Evolutionary conservation across 257 asterid species (phyloP).

Genomic region (Cinchona pubescens): DNA sequence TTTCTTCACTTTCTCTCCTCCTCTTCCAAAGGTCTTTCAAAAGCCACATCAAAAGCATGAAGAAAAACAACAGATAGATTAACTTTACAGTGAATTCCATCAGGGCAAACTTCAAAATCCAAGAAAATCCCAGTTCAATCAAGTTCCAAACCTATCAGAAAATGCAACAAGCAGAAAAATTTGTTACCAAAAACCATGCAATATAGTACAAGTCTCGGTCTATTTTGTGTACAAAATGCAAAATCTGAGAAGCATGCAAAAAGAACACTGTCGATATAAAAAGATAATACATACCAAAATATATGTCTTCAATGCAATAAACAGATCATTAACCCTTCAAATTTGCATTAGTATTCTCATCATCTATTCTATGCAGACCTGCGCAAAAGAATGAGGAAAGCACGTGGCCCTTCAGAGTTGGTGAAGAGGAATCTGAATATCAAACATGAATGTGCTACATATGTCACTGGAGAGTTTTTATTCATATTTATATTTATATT

Average conservation of each 20-base stretch:
- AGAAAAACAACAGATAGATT: conserved; percentile 45
- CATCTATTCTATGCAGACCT: not conserved
- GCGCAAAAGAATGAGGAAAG: conserved; percentile 29
- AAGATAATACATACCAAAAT: not conserved
- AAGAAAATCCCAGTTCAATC: not conserved
- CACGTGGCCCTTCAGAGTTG: conserved; percentile 54
- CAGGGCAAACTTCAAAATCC: conserved; percentile 10
- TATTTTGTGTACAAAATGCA: not conserved
- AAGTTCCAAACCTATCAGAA: conserved; percentile 3
- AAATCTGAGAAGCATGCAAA: not conserved
- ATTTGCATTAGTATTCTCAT: not conserved
- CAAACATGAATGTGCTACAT: not conserved
- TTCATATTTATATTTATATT: not conserved
- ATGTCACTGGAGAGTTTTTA: not conserved
- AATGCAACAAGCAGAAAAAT: conserved; percentile 18
- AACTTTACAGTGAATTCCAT: conserved; percentile 49
- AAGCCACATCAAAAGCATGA: conserved; percentile 44
- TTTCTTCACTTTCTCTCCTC: conserved; percentile 22
- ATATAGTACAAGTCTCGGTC: not conserved
- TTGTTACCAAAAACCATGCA: not conserved
- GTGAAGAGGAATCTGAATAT: conserved; percentile 46
- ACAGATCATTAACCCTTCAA: not conserved
- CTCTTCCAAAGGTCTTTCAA: conserved; percentile 35
- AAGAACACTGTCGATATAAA: not conserved
- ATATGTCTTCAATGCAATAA: not conserved